Evolutionary conservation across 2,329 filamentous ascomycete species (phyloP).

Genomic region (Sporothrix brasiliensis): DNA sequence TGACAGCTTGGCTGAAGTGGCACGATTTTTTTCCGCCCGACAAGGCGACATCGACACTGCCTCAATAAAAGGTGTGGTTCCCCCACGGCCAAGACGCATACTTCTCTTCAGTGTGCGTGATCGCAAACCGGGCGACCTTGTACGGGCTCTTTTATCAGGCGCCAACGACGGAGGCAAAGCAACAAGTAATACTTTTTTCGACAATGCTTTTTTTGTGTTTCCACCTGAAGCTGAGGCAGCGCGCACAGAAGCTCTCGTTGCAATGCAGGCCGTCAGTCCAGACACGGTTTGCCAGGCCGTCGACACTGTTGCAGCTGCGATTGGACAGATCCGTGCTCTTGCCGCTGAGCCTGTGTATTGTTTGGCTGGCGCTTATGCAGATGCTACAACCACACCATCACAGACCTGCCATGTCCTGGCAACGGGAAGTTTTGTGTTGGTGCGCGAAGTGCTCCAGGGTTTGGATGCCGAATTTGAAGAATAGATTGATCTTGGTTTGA

Average conservation of each 20-base stretch:
- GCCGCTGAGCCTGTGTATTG: background rate
- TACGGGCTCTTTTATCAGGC: conserved; percentile 52
- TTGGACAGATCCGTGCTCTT: conserved; percentile 51
- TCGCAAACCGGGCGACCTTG: conserved; percentile 58
- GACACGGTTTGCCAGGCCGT: conserved; percentile 44
- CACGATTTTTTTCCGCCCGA: conserved; percentile 69
- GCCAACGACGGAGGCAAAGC: conserved; percentile 39
- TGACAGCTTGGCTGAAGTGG: conserved; percentile 82
- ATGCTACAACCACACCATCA: conserved; percentile 31
- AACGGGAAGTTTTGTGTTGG: conserved; percentile 53
- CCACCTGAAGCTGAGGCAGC: conserved; percentile 25
- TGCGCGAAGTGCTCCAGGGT: conserved; percentile 47
- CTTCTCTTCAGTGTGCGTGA: conserved; percentile 90
- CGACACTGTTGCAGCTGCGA: conserved; percentile 59
- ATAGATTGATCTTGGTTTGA: background rate
- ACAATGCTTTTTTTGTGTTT: conserved; percentile 35
- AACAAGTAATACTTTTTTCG: conserved; percentile 40
- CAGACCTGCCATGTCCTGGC: conserved; percentile 49
- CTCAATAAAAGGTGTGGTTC: conserved; percentile 30
- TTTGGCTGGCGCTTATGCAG: background rate
- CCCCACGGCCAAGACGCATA: conserved; percentile 42
- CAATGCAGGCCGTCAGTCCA: conserved; percentile 27
- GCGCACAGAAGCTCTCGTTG: background rate
- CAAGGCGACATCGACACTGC: background rate
- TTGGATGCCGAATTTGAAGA: conserved; percentile 31